Percentiles rank a stretch among this genome's conserved stretches.
Conservation (phyloP, 179 eudicot species). For the Nepenthes alata region DNA sequence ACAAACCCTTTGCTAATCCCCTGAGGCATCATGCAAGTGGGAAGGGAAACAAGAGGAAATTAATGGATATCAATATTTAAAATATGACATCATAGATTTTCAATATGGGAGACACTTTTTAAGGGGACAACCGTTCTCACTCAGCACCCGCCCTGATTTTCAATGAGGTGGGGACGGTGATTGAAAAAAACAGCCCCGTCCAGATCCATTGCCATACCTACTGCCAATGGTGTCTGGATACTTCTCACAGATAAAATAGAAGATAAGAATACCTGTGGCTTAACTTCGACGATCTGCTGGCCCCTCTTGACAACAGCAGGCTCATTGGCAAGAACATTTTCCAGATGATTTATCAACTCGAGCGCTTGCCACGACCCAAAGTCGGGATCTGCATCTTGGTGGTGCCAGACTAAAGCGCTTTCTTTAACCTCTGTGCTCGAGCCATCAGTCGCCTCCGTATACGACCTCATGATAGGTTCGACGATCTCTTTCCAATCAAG, state of each 20-base stretch:
- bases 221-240: not conserved
- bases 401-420: conserved; percentile 85
- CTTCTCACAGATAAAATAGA: not conserved
- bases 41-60: not conserved
- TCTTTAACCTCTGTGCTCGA: conserved; percentile 66
- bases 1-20: conserved; percentile 82
- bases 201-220: no score
- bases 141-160: no score
- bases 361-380: conserved; percentile 89
- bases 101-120: no score
- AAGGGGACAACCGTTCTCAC: no score
- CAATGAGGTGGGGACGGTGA: no score
- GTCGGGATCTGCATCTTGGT: conserved; percentile 79
- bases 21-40: conserved; percentile 16
- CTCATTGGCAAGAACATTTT: conserved; percentile 79
- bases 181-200: no score
- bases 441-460: conserved; percentile 82
- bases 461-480: conserved; percentile 65
- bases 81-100: not conserved
- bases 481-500: conserved; percentile 81
- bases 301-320: conserved; percentile 73
- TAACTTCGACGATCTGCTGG: conserved; percentile 74
- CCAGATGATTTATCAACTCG: conserved; percentile 68
- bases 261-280: conserved; percentile 54
- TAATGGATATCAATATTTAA: not conserved